Percentiles rank a stretch among this genome's conserved stretches.
phyloP scores from a whole-genome alignment of 2,329 filamentous ascomycete genomes.

The Plenodomus biglobosus region DNA sequence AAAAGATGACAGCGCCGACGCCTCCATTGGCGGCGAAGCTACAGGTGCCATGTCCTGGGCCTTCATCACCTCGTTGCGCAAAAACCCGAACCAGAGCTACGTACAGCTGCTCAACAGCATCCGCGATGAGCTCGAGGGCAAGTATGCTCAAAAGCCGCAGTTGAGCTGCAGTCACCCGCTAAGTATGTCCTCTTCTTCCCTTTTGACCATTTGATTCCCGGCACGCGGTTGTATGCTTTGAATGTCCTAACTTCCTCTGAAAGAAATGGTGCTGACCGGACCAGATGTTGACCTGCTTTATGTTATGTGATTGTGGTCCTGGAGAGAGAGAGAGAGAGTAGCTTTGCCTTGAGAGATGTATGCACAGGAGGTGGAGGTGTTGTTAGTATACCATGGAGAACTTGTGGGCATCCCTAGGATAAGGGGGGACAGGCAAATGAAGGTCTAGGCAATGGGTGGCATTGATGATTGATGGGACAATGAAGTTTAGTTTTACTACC shows the following conservation, averaged over 20 bases:
- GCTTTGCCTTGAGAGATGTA: neutral
- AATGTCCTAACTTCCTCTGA: neutral
- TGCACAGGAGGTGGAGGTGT: neutral
- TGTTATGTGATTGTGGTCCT: conserved; percentile 13
- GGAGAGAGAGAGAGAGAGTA: neutral
- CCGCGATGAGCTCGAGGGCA: conserved; percentile 79
- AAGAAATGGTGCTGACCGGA: neutral
- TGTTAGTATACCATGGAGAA: neutral
- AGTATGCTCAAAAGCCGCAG: conserved; percentile 94
- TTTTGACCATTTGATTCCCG: neutral
- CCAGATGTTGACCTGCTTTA: conserved; percentile 21
- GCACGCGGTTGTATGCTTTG: neutral
- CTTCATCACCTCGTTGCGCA: conserved; percentile 87
- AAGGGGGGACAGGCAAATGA: neutral
- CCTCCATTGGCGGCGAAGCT: conserved; percentile 81
- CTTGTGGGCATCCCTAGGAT: no score
- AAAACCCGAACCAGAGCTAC: conserved; percentile 94
- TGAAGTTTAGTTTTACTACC: neutral
- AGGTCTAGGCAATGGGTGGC: neutral
- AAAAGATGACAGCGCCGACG: conserved; percentile 69
- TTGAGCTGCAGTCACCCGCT: conserved; percentile 93
- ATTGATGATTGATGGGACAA: neutral
- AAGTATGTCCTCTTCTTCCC: conserved; percentile 61
- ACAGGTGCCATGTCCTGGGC: conserved; percentile 99
- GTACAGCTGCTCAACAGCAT: conserved; percentile 94